Conservation (phyloP, 768 basidiomycete species). For the Galerina sulciceps region DNA sequence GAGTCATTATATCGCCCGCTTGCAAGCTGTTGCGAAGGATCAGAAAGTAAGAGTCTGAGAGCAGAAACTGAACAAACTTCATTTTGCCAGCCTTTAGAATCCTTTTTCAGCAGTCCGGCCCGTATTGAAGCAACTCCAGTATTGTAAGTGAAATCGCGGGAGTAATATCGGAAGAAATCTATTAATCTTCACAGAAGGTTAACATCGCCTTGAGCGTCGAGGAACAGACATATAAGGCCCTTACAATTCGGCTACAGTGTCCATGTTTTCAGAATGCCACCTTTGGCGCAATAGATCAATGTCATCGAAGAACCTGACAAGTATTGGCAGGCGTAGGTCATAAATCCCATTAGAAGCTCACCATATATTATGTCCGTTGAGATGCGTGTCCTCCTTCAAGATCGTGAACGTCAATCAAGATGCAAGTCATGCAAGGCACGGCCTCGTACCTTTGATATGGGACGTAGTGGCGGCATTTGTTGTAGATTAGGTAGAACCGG, state of each 20-base stretch:
- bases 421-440: not conserved
- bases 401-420: conserved; percentile 12
- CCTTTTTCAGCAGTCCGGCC: conserved; percentile 87
- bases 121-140: conserved; percentile 91
- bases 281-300: conserved; percentile 88
- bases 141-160: conserved; percentile 91
- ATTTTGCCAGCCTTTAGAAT: conserved; percentile 92
- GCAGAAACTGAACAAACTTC: conserved; percentile 58
- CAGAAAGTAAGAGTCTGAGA: not conserved
- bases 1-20: conserved; percentile 64
- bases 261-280: conserved; percentile 93
- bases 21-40: conserved; percentile 41
- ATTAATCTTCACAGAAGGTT: conserved; percentile 65
- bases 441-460: conserved; percentile 70
- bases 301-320: conserved; percentile 92
- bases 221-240: conserved; percentile 29
- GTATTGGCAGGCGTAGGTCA: conserved; percentile 10
- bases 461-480: conserved; percentile 89
- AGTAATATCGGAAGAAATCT: conserved; percentile 97
- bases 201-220: conserved; percentile 11
- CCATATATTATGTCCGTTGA: conserved; percentile 86
- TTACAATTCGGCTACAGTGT: conserved; percentile 91
- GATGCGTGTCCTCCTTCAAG: conserved; percentile 75
- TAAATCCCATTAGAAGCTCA: conserved; percentile 27
- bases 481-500: conserved; percentile 96